phyloP scores from a whole-genome alignment of 305 asterid species.

The Petunia hybrid region DNA sequence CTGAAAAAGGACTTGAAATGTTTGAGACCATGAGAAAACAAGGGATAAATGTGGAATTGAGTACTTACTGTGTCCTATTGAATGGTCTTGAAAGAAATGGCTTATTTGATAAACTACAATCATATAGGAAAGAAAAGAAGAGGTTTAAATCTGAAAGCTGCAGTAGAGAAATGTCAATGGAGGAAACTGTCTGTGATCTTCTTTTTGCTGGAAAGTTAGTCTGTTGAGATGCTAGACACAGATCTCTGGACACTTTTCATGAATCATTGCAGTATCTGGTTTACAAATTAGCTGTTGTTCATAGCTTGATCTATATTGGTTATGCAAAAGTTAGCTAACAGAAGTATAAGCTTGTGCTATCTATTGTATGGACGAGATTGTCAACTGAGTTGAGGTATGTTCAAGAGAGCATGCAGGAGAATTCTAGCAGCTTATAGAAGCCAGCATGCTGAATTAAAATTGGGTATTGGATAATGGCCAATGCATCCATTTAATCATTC shows the following conservation, averaged over 20 bases:
- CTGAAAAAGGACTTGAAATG: conserved; percentile 61
- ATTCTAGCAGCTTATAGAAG: background rate
- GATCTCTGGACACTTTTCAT: background rate
- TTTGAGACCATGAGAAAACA: conserved; percentile 61
- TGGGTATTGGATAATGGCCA: background rate
- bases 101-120: conserved; percentile 47
- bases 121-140: conserved; percentile 69
- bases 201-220: conserved; percentile 55
- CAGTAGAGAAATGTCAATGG: conserved; percentile 43
- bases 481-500: background rate
- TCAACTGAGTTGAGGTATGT: background rate
- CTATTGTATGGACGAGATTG: background rate
- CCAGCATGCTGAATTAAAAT: background rate
- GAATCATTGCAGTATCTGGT: background rate
- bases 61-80: conserved; percentile 65
- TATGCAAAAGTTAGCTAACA: background rate
- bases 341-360: background rate
- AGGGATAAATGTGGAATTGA: conserved; percentile 56
- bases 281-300: background rate
- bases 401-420: background rate
- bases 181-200: conserved; percentile 71
- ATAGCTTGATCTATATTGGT: background rate
- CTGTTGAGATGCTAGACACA: background rate
- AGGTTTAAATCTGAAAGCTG: conserved; percentile 47
- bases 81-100: conserved; percentile 73